Evolutionary conservation across 2,329 filamentous ascomycete species (phyloP).

Genomic region (Blastomyces emzantsi): DNA sequence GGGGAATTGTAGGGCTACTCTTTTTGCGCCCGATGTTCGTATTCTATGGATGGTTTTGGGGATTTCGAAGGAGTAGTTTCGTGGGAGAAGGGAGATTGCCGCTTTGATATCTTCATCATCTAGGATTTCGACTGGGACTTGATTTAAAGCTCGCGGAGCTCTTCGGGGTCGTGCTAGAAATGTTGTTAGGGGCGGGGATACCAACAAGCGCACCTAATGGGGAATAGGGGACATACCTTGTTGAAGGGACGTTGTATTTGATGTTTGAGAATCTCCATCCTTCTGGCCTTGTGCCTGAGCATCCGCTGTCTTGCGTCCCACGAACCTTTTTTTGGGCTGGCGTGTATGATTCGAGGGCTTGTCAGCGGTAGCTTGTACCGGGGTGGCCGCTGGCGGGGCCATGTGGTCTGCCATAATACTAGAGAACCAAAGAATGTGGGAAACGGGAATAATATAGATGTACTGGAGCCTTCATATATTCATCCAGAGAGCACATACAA

Average conservation of each 20-base stretch:
- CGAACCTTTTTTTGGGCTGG: slow-evolving; percentile 86
- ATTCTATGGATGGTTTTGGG: slow-evolving; percentile 97
- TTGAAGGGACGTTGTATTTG: slow-evolving; percentile 37
- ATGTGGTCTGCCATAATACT: background rate
- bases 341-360: slow-evolving; percentile 26
- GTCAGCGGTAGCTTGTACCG: background rate
- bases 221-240: slow-evolving; percentile 26
- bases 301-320: slow-evolving; percentile 66
- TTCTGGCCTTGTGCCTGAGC: slow-evolving; percentile 41
- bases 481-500: background rate
- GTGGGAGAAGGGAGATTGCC: slow-evolving; percentile 75
- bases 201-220: background rate
- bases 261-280: slow-evolving; percentile 46
- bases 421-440: background rate
- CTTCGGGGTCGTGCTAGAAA: slow-evolving; percentile 64
- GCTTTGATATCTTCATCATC: slow-evolving; percentile 77
- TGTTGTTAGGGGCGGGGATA: slow-evolving; percentile 14
- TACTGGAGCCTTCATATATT: background rate
- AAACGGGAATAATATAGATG: background rate
- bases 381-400: background rate
- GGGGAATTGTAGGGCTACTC: slow-evolving; percentile 91
- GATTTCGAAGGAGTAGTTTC: slow-evolving; percentile 98
- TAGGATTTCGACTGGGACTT: slow-evolving; percentile 79
- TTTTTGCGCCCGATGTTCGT: slow-evolving; percentile 65
- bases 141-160: slow-evolving; percentile 73